Conservation (phyloP, 352 stramenopile genomes). For the Phytophthora quininea region DNA sequence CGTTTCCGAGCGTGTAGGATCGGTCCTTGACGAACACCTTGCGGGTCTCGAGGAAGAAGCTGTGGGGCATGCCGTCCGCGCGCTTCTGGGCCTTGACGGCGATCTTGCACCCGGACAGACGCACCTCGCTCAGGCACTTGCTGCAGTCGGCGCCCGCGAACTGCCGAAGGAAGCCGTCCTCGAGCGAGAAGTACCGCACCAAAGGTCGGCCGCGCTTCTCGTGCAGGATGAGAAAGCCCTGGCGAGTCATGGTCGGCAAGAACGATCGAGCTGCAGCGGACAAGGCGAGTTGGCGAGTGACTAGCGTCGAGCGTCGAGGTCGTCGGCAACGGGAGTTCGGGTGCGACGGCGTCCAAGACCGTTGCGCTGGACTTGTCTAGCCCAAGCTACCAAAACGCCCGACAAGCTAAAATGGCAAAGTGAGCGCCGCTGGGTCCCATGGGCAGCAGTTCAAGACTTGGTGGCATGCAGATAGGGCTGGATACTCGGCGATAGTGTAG, state of each 20-base stretch:
- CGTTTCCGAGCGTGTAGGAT: slow-evolving; percentile 76
- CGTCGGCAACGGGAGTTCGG: slow-evolving; percentile 2
- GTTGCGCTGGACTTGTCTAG: slow-evolving; percentile 33
- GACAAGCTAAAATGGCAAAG: slow-evolving; percentile 17
- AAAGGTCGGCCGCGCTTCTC: slow-evolving; percentile 58
- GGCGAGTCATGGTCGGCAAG: slow-evolving; percentile 55
- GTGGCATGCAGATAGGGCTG: not conserved
- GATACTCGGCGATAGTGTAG: not conserved
- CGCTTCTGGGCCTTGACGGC: slow-evolving; percentile 82
- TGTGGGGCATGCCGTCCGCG: slow-evolving; percentile 66
- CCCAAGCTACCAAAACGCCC: slow-evolving; percentile 27
- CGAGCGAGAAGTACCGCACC: slow-evolving; percentile 78
- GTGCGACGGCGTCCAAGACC: not conserved
- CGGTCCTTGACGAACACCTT: slow-evolving; percentile 88
- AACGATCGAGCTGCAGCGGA: slow-evolving; percentile 4
- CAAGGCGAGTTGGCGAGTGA: slow-evolving; percentile 23
- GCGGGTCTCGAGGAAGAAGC: slow-evolving; percentile 83
- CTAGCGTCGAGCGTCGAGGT: slow-evolving; percentile 20
- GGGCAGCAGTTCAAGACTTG: not conserved
- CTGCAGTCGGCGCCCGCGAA: slow-evolving; percentile 47
- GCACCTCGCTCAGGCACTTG: slow-evolving; percentile 65
- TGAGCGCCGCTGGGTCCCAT: slow-evolving; percentile 5
- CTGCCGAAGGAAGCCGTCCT: slow-evolving; percentile 82
- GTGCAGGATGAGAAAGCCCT: slow-evolving; percentile 83
- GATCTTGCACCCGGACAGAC: slow-evolving; percentile 86